A percentile compares a stretch with the other conserved stretches of the same genome.
Evolutionary conservation across 257 asterid genomes (phyloP).

Genomic region (Solanum medicagineum): DNA sequence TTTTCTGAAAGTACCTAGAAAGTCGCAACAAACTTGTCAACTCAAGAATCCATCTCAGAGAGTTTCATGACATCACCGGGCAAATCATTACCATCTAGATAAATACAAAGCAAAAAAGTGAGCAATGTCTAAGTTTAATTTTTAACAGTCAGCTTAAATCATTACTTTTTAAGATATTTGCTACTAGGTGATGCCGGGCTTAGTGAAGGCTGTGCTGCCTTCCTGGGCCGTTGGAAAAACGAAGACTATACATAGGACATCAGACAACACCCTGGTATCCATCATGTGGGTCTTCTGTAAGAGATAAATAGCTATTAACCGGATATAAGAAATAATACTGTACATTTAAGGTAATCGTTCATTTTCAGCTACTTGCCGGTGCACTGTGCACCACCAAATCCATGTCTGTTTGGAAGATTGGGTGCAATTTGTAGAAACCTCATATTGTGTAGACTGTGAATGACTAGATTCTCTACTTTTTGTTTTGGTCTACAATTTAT

Average conservation of each 20-base stretch:
- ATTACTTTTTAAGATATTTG: not conserved
- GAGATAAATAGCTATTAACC: not conserved
- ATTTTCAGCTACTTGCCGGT: not conserved
- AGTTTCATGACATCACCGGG: not conserved
- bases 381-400: not conserved
- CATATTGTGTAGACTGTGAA: not conserved
- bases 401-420: not conserved
- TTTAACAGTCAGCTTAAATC: not conserved
- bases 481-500: too few species aligned
- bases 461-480: not conserved
- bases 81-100: not conserved
- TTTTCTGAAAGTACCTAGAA: constrained; percentile 85
- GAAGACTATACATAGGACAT: not conserved
- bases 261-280: not conserved
- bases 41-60: not conserved
- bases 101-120: not conserved
- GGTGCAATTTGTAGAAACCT: not conserved
- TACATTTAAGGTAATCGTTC: not conserved
- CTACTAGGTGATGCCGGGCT: not conserved
- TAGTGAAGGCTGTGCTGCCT: not conserved
- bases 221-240: not conserved
- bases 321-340: not conserved
- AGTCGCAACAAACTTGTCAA: not conserved
- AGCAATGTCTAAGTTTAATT: not conserved
- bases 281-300: not conserved